phyloP scores from a whole-genome alignment of 2,329 filamentous ascomycete genomes.

The Xylaria sp. region DNA sequence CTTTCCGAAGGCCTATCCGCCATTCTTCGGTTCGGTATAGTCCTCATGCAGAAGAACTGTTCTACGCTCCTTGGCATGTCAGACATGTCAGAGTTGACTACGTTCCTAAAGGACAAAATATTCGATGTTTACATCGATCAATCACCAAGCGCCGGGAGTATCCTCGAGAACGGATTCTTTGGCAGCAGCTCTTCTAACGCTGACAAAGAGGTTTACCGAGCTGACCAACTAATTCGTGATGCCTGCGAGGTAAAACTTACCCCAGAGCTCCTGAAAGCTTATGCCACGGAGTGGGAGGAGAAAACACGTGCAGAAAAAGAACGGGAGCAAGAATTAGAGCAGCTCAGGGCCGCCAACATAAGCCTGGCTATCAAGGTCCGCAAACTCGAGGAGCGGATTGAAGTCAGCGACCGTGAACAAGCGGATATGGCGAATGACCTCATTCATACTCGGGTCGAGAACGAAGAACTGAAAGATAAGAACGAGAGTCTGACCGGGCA shows the following conservation, averaged over 20 bases:
- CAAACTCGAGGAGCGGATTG: conserved; percentile 84
- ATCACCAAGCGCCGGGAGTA: conserved; percentile 87
- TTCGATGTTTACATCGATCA: conserved; percentile 99
- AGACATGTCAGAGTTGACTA: conserved; percentile 90
- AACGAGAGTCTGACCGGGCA: conserved; percentile 89
- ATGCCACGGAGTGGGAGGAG: conserved; percentile 91
- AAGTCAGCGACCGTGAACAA: conserved; percentile 90
- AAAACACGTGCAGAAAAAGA: conserved; percentile 84
- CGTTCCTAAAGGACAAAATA: conserved; percentile 89
- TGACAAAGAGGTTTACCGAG: conserved; percentile 95
- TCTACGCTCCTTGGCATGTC: conserved; percentile 81
- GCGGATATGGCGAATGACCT: conserved; percentile 90
- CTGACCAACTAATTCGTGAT: conserved; percentile 91
- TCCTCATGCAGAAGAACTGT: conserved; percentile 95
- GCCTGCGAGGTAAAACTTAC: conserved; percentile 89
- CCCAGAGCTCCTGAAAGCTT: conserved; percentile 81
- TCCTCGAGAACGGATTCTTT: conserved; percentile 97
- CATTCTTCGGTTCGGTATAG: conserved; percentile 92
- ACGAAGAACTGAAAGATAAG: conserved; percentile 86
- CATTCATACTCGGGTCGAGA: conserved; percentile 91
- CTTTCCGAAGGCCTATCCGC: conserved; percentile 92
- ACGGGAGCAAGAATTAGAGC: conserved; percentile 82
- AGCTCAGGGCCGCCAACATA: conserved; percentile 72
- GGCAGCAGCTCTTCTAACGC: conserved; percentile 87
- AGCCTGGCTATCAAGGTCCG: conserved; percentile 81